Conservation (phyloP, 2,329 filamentous ascomycete genomes). For the Fusarium humuli region DNA sequence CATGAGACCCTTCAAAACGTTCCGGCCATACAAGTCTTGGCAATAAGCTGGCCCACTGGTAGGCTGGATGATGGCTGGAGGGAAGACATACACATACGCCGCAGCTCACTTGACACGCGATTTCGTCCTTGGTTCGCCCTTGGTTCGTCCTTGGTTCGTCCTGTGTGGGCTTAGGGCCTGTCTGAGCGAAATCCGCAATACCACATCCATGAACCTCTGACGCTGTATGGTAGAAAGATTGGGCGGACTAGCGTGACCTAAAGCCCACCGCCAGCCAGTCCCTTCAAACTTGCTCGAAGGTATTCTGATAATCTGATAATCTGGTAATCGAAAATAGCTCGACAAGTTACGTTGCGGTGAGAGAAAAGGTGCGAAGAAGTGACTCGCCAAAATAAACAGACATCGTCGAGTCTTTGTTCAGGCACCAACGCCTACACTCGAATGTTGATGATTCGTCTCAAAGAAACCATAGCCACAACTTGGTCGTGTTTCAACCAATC, state of each 20-base stretch:
- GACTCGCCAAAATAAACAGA: slow-evolving; percentile 2
- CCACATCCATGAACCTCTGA: slow-evolving; percentile 41
- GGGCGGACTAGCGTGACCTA: slow-evolving; percentile 24
- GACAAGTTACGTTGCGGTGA: background rate
- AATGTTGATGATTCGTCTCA: slow-evolving; percentile 7
- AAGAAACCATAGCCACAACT: slow-evolving; percentile 18
- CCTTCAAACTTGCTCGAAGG: background rate
- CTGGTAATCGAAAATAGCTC: background rate
- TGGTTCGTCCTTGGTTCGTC: slow-evolving; percentile 36
- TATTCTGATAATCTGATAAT: background rate
- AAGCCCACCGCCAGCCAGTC: slow-evolving; percentile 21
- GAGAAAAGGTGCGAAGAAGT: slow-evolving; percentile 7
- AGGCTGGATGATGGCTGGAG: slow-evolving; percentile 36
- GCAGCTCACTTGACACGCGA: slow-evolving; percentile 50
- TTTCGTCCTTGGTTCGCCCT: slow-evolving; percentile 37
- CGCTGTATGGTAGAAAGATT: slow-evolving; percentile 37
- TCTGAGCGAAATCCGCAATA: slow-evolving; percentile 38
- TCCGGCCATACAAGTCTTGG: slow-evolving; percentile 22
- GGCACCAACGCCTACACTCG: slow-evolving; percentile 32
- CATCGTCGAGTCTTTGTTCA: slow-evolving; percentile 25
- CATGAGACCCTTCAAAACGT: slow-evolving; percentile 15
- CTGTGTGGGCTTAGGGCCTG: slow-evolving; percentile 40
- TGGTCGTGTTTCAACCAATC: slow-evolving; percentile 14
- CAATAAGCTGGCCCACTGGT: slow-evolving; percentile 31
- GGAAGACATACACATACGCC: slow-evolving; percentile 48